Conservation (phyloP, 2,329 filamentous ascomycete genomes). For the Exophiala aquamarina region DNA sequence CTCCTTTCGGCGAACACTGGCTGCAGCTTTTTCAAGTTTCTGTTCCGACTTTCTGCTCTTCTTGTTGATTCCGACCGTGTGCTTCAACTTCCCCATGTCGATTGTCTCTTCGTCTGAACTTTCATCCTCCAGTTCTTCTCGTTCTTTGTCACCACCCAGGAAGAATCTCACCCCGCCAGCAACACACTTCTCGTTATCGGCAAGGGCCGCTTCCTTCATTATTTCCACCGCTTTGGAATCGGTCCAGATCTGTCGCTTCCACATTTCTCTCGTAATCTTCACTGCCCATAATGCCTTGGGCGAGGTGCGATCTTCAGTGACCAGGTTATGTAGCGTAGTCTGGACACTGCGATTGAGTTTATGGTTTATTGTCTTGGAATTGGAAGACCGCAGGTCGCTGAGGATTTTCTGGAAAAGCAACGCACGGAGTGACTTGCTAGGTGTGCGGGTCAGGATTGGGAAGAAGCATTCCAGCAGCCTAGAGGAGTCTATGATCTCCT, state of each 20-base stretch:
- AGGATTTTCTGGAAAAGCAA: constrained; percentile 89
- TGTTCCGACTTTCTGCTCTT: constrained; percentile 87
- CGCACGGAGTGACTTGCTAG: constrained; percentile 82
- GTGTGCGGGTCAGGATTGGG: constrained; percentile 86
- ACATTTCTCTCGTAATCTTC: constrained; percentile 90
- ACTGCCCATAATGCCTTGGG: constrained; percentile 92
- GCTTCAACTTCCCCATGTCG: constrained; percentile 78
- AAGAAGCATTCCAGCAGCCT: constrained; percentile 88
- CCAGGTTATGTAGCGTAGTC: constrained; percentile 86
- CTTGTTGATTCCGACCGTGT: constrained; percentile 91
- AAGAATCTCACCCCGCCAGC: constrained; percentile 89
- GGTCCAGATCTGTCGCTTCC: constrained; percentile 95
- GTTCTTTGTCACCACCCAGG: constrained; percentile 90
- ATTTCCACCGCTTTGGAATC: constrained; percentile 94
- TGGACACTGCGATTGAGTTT: constrained; percentile 90
- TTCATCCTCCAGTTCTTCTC: constrained; percentile 88
- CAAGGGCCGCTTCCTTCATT: constrained; percentile 89
- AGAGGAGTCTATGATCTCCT: constrained; percentile 85
- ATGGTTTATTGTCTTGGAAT: constrained; percentile 86
- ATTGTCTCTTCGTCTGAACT: constrained; percentile 76
- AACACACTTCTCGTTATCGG: constrained; percentile 91
- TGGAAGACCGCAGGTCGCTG: constrained; percentile 83
- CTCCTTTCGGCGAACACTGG: constrained; percentile 79
- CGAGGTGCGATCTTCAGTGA: constrained; percentile 80
- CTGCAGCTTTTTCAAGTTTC: constrained; percentile 74